Base-by-base conservation (phyloP, 2,329 filamentous ascomycete genomes). In the Seiridium cupressi region DNA sequence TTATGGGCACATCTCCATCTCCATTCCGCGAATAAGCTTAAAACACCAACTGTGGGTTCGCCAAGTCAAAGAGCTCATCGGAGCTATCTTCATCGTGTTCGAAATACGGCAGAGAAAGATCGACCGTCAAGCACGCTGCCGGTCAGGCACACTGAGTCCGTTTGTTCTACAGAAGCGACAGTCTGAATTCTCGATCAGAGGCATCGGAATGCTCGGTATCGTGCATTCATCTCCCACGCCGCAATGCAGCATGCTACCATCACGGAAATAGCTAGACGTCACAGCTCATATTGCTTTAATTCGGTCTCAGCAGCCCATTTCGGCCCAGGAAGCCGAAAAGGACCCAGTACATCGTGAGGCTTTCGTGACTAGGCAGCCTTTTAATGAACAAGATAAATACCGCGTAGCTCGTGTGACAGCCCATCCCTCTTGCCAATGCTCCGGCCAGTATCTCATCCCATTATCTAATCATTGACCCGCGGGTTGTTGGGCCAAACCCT, bases 191-290 rank as follows among this genome's bases (percentile, higher is more conserved):
- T 26, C 18, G 18, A 26, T 26, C 18, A 26, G 18, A 26, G 18
- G 18, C 18, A 26, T 26, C 18, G 2, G 18, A 26, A 26, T 26
- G 18, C 18, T 26, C 18, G 31, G 18, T 26, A 10, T 26, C 26
- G 47, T 10, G n/a, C 26, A 32, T 40, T n/a, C 11, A 32, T 53
- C 35, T 53, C 31, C 26, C 34, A 18, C 54, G 54, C 44, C 54
- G 54, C 54, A 57, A 10, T 46, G 40, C 40, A 57, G 54, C 54
- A 57, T 57, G 54, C 35, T 57, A 34, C 55, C 55, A 57, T 46
- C 35, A 47, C 55, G 10, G 26, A 57, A 57, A 8, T 38, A 40
- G 55, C 26, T 57, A 57, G 44, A 9, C 35, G 26, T 4, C 26
- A 36, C 6, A 48, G 8, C 32, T 35, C n/a, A 47, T 47, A 36